Percentiles rank a stretch among this genome's conserved stretches.
Conservation (phyloP, 495 filamentous ascomycete species). For the Aspergillus cristatus region DNA sequence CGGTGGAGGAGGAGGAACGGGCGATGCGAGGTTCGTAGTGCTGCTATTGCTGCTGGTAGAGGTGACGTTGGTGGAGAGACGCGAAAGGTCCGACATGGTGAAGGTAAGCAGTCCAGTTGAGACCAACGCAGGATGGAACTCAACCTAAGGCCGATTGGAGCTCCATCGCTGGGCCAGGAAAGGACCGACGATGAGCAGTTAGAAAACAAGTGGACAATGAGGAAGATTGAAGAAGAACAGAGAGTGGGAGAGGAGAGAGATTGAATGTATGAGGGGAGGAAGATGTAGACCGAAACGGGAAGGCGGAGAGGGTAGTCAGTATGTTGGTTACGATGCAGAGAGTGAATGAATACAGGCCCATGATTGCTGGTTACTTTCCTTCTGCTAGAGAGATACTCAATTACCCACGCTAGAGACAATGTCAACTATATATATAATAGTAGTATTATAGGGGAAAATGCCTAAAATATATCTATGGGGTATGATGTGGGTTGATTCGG, state of each 20-base stretch:
- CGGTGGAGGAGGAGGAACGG: constrained; percentile 34
- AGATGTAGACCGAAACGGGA: constrained; percentile 12
- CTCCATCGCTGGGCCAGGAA: constrained; percentile 12
- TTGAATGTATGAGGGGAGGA: constrained; percentile 8
- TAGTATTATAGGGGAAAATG: no score
- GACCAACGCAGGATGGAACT: neutral
- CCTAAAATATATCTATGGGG: no score
- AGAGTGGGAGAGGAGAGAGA: constrained; percentile 3
- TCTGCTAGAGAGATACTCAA: no score
- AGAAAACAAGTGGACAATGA: constrained; percentile 2
- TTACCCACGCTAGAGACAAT: no score
- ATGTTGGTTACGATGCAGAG: no score
- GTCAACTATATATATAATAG: no score
- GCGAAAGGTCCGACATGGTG: constrained; percentile 37
- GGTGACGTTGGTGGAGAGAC: constrained; percentile 21
- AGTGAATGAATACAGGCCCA: no score
- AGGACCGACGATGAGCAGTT: neutral
- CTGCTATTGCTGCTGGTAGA: neutral
- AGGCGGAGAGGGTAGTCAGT: constrained; percentile 1
- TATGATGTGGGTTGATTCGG: no score
- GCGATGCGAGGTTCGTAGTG: constrained; percentile 12
- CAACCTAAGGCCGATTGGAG: constrained; percentile 3
- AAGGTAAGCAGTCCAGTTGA: neutral
- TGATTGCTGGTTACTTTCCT: no score
- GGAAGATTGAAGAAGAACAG: constrained; percentile 1